phyloP scores from a whole-genome alignment of 2,329 filamentous ascomycete species.

The Colletotrichum sp. region DNA sequence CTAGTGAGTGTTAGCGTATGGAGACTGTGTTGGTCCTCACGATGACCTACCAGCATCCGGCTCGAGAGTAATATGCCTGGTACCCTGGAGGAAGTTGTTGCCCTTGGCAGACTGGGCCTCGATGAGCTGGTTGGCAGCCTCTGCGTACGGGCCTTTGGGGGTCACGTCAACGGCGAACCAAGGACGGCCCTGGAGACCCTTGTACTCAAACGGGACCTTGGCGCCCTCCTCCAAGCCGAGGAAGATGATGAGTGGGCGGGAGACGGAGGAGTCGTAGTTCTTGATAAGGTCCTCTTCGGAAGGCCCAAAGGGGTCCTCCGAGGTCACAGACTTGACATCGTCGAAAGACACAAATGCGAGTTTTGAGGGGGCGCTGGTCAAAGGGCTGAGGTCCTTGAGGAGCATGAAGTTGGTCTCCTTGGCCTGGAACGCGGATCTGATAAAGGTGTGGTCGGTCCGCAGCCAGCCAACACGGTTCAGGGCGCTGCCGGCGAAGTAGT shows the following conservation, averaged over 20 bases:
- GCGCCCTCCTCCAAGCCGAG: slow-evolving; percentile 77
- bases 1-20: slow-evolving; percentile 47
- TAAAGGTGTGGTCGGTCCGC: slow-evolving; percentile 72
- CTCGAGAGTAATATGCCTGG: slow-evolving; percentile 65
- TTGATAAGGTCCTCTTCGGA: slow-evolving; percentile 76
- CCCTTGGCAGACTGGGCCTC: slow-evolving; percentile 56
- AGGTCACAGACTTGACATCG: slow-evolving; percentile 75
- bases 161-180: slow-evolving; percentile 93
- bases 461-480: slow-evolving; percentile 83
- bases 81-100: slow-evolving; percentile 69
- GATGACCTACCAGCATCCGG: slow-evolving; percentile 62
- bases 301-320: slow-evolving; percentile 71
- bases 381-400: slow-evolving; percentile 78
- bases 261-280: slow-evolving; percentile 74
- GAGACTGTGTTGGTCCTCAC: too few relatives aligned
- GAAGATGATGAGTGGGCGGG: slow-evolving; percentile 78
- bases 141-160: slow-evolving; percentile 67
- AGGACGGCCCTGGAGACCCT: slow-evolving; percentile 78
- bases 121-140: slow-evolving; percentile 60
- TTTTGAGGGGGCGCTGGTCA: slow-evolving; percentile 54
- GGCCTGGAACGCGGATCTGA: slow-evolving; percentile 70
- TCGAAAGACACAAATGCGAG: slow-evolving; percentile 73
- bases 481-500: slow-evolving; percentile 83
- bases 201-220: slow-evolving; percentile 59
- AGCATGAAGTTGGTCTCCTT: slow-evolving; percentile 75